phyloP scores from a whole-genome alignment of 1,139 yeast genomes.

The Candida glucosophila region DNA sequence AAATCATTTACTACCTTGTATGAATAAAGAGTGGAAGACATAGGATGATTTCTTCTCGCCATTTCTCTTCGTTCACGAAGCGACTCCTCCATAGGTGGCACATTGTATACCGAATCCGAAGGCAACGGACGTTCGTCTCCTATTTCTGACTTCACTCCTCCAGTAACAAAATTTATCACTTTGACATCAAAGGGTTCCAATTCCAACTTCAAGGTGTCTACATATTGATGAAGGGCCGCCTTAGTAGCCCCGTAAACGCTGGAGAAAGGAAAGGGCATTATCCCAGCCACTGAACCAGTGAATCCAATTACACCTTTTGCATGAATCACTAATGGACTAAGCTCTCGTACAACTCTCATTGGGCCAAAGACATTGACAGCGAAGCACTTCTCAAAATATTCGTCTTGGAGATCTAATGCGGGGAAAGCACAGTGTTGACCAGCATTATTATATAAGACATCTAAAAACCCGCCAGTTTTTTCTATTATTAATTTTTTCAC shows the following conservation, averaged over 20 bases:
- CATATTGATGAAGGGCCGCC: slow-evolving; percentile 71
- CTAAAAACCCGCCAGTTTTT: slow-evolving; percentile 39
- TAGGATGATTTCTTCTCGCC: slow-evolving; percentile 55
- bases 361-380: slow-evolving; percentile 68
- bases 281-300: slow-evolving; percentile 67
- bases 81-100: slow-evolving; percentile 42
- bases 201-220: slow-evolving; percentile 54
- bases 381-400: slow-evolving; percentile 43
- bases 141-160: slow-evolving; percentile 63
- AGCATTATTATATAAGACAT: slow-evolving; percentile 57
- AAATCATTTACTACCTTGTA: slow-evolving; percentile 42
- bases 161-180: slow-evolving; percentile 38
- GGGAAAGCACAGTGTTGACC: slow-evolving; percentile 63
- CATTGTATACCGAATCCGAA: slow-evolving; percentile 42
- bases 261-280: slow-evolving; percentile 64
- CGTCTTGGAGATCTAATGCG: slow-evolving; percentile 59
- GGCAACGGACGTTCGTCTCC: slow-evolving; percentile 48
- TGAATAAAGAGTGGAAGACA: slow-evolving; percentile 51
- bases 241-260: slow-evolving; percentile 63
- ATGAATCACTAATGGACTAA: slow-evolving; percentile 48
- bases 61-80: slow-evolving; percentile 47
- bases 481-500: slow-evolving; percentile 31
- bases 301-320: slow-evolving; percentile 67
- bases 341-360: slow-evolving; percentile 53
- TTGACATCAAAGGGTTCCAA: slow-evolving; percentile 66